Evolutionary conservation across 2,329 filamentous ascomycete genomes (phyloP), one percentile per base, ranked within the genome.

Genomic region (Helotiales sp.): DNA sequence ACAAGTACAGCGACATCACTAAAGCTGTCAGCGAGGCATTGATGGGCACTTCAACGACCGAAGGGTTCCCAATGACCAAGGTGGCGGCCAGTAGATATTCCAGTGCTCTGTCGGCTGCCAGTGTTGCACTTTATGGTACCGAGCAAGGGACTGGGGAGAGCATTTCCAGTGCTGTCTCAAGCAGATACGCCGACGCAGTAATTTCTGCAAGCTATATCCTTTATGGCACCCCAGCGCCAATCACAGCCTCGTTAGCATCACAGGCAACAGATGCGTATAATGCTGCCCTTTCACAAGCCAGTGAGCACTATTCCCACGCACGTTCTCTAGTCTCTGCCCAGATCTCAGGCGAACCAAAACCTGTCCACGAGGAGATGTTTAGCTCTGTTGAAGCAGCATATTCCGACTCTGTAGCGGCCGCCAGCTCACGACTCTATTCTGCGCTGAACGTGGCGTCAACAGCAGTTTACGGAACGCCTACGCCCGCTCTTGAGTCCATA

Each of bases 381-480:
- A 81, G 86, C 8, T 89, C 88, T 0, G 82, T 89, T 9, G 86
- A 87, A 8, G 81, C 78, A 5, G 87, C 83, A 1, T 92, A 91
- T 68, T 86, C 87, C 31, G 81, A 81, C 30, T 86, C 88, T 1
- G 69, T 89, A 15, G 79, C 79, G 1, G 81, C 81, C 5, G 89
- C 88, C 12, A 87, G 81, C 65, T 77, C 81, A 8, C 80, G 80
- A 25, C 73, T 89, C 6, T 76, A 81, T 36, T 78, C 76, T 27
- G 85, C 83, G 5, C 70, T 85, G n/a, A 75, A 75, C 13, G 79
- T 79, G 5, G 82, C 81, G 2, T 81, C 81, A 1, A 73, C 76
- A 40, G 76, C 75, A 1, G 62, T 81, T 0, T 79, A 82, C 60
- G 79, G 77, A 1, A 86, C 86, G 1, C 79, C 72, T 63, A 85